phyloP scores from a whole-genome alignment of 371 early-diverging fungal genomes.

The Vittaforma corneae region DNA sequence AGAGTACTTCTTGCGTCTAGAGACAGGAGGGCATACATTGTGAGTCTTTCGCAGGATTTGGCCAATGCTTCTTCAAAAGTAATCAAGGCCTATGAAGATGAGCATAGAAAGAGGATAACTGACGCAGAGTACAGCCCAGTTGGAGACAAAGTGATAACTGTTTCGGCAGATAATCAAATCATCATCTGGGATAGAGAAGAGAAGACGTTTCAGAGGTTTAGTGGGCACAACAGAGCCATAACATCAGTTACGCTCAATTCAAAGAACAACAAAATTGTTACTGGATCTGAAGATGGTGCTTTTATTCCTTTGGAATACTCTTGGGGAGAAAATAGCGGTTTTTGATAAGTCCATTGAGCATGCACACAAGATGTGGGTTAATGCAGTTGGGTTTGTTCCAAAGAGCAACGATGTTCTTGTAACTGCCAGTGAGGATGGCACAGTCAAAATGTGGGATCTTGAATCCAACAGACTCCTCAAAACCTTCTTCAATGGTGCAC shows the following conservation, averaged over 20 bases:
- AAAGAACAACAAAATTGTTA: constrained; percentile 47
- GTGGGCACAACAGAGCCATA: constrained; percentile 36
- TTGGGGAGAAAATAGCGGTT: constrained; percentile 36
- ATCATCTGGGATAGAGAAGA: constrained; percentile 34
- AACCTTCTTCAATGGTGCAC: constrained; percentile 62
- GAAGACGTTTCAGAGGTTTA: constrained; percentile 18
- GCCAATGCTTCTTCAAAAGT: constrained; percentile 30
- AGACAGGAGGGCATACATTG: constrained; percentile 47
- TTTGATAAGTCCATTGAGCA: constrained; percentile 30
- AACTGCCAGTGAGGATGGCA: constrained; percentile 52
- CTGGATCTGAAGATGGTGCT: constrained; percentile 47
- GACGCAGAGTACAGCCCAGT: constrained; percentile 19
- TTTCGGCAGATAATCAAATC: constrained; percentile 41
- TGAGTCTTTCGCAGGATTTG: constrained; percentile 29
- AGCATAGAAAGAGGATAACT: constrained; percentile 45
- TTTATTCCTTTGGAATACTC: constrained; percentile 54
- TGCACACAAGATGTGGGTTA: constrained; percentile 46
- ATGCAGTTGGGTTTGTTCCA: constrained; percentile 47
- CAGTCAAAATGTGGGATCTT: constrained; percentile 55
- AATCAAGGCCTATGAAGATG: constrained; percentile 29
- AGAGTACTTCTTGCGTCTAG: constrained; percentile 46
- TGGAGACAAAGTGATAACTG: constrained; percentile 47
- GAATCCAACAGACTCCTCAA: constrained; percentile 44
- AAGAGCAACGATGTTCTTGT: constrained; percentile 32
- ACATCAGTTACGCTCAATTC: constrained; percentile 42